phyloP scores from a whole-genome alignment of 2,329 filamentous ascomycete species.

The Fusarium goolgardi region DNA sequence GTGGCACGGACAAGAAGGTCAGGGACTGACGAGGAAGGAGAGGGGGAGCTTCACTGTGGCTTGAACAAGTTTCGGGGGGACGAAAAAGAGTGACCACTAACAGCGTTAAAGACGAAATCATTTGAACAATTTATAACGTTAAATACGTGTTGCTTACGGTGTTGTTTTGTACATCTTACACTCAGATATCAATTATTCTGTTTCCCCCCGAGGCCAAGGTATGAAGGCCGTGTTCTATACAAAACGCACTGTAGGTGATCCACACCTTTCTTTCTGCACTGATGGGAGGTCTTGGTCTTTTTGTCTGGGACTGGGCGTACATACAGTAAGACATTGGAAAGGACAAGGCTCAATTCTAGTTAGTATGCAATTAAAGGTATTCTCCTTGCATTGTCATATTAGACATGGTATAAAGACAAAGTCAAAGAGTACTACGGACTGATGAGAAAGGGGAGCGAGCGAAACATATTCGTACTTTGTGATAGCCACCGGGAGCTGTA shows the following conservation, averaged over 20 bases:
- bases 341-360: neutral
- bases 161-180: neutral
- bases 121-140: neutral
- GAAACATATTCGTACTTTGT: neutral
- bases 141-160: neutral
- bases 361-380: too few species aligned
- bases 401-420: neutral
- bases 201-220: conserved; percentile 1
- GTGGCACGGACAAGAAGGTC: conserved; percentile 28
- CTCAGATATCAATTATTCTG: neutral
- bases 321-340: neutral
- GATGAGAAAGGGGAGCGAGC: neutral
- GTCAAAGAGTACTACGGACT: neutral
- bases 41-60: conserved; percentile 27
- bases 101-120: neutral
- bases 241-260: conserved; percentile 26
- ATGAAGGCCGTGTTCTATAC: conserved; percentile 15
- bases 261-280: conserved; percentile 2
- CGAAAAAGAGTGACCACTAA: conserved; percentile 1
- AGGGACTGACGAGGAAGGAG: conserved; percentile 22
- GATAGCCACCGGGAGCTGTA: neutral
- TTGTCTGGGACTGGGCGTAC: conserved; percentile 2
- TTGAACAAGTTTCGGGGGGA: conserved; percentile 3
- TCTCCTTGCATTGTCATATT: neutral
- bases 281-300: neutral